These are phyloP conservation scores for Dorcoceras hygrometricum DNA, from an alignment of 257 asterid species.

Conservation along the genomic window DNA sequence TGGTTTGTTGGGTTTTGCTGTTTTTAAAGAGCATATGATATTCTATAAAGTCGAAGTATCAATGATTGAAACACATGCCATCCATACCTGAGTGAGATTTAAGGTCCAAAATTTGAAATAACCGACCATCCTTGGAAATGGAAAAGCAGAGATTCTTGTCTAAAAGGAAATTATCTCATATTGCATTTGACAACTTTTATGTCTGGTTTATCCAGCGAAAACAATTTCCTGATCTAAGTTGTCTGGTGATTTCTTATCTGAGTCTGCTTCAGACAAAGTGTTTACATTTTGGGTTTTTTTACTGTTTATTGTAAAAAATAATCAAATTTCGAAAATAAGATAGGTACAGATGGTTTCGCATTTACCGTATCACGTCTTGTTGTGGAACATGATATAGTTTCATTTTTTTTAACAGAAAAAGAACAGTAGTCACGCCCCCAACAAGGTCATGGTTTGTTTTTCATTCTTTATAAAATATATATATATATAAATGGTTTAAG, in stretches of 20 bases:
- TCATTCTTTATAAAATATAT: too few relatives aligned
- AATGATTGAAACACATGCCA: not conserved
- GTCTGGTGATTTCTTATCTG: not conserved
- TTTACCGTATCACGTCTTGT: too few relatives aligned
- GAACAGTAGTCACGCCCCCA: too few relatives aligned
- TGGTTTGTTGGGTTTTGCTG: not conserved
- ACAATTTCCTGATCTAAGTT: not conserved
- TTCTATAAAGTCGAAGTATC: not conserved
- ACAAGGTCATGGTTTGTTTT: too few relatives aligned
- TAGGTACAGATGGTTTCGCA: too few relatives aligned
- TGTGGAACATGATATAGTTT: too few relatives aligned
- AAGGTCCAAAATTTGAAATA: not conserved
- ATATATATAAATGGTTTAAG: too few relatives aligned
- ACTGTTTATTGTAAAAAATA: too few relatives aligned
- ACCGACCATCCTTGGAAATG: not conserved
- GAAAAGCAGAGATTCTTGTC: not conserved
- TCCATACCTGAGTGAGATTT: not conserved
- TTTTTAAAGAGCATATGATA: not conserved
- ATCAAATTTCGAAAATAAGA: too few relatives aligned
- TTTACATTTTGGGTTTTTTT: too few relatives aligned
- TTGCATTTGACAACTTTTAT: not conserved
- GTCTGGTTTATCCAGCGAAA: not conserved
- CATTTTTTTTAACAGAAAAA: too few relatives aligned
- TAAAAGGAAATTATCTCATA: not conserved
- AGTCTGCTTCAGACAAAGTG: conserved; percentile 1